These are phyloP conservation scores for Skeletonema tropicum DNA, from an alignment of 108 stramenopile genomes.

Conservation along the genomic window DNA sequence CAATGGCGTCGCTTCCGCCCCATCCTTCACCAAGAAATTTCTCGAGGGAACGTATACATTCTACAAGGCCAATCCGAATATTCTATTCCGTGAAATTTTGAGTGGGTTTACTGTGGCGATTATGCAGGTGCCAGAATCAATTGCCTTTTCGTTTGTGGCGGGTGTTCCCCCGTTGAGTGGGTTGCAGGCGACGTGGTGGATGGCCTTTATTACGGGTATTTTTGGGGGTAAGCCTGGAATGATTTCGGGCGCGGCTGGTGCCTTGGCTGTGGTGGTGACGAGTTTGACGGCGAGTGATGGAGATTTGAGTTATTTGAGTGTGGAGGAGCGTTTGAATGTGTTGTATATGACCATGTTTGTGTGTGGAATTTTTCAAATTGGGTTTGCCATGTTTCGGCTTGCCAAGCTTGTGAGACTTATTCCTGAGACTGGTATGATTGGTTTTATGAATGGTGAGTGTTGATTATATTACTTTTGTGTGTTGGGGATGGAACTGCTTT, in stretches of 20 bases:
- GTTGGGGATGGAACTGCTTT: no score
- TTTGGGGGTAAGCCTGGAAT: constrained; percentile 67
- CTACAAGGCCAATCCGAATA: constrained; percentile 43
- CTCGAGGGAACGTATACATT: constrained; percentile 25
- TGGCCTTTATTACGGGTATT: constrained; percentile 58
- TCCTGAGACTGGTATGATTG: constrained; percentile 64
- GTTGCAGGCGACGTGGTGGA: constrained; percentile 64
- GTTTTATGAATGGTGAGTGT: constrained; percentile 57
- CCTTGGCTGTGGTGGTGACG: constrained; percentile 64
- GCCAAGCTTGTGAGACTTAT: constrained; percentile 62
- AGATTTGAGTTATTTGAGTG: constrained; percentile 38
- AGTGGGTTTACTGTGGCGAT: constrained; percentile 65
- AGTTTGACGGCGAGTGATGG: constrained; percentile 58
- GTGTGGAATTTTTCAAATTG: constrained; percentile 55
- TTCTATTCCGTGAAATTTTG: constrained; percentile 46
- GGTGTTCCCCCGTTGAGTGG: constrained; percentile 61
- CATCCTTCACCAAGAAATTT: constrained; percentile 28
- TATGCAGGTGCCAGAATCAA: constrained; percentile 68
- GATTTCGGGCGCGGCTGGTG: constrained; percentile 70
- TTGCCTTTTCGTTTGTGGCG: constrained; percentile 67
- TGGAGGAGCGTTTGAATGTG: constrained; percentile 50
- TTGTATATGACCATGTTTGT: constrained; percentile 62
- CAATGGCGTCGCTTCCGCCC: constrained; percentile 17
- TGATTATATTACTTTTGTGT: not conserved
- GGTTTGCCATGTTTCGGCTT: constrained; percentile 51